phyloP scores from a whole-genome alignment of 306 rosid species.

The Oemleria cerasiformis region DNA sequence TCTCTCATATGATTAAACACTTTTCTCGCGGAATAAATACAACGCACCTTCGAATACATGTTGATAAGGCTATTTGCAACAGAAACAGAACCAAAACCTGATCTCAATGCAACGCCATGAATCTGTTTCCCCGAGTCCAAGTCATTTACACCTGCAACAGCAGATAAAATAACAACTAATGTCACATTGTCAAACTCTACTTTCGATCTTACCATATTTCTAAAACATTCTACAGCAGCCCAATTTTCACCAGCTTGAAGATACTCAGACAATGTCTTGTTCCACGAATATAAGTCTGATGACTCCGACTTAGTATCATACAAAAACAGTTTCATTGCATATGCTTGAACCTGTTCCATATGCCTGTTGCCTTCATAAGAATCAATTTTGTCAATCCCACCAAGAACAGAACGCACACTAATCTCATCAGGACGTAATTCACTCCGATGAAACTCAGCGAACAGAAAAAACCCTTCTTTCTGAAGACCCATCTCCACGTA shows the following conservation, averaged over 20 bases:
- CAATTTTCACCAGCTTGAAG: slow-evolving; percentile 46
- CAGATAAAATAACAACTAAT: slow-evolving; percentile 49
- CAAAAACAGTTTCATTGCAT: slow-evolving; percentile 41
- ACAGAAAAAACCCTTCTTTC: slow-evolving; percentile 45
- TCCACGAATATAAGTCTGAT: slow-evolving; percentile 48
- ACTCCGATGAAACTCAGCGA: slow-evolving; percentile 54
- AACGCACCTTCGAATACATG: slow-evolving; percentile 62
- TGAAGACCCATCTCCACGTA: slow-evolving; percentile 48
- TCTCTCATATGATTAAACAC: slow-evolving; percentile 52
- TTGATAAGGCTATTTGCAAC: slow-evolving; percentile 69
- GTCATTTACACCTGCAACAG: slow-evolving; percentile 33
- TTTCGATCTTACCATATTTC: slow-evolving; percentile 39
- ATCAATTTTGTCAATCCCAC: slow-evolving; percentile 31
- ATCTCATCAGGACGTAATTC: slow-evolving; percentile 51
- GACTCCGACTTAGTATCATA: slow-evolving; percentile 21
- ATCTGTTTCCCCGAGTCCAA: slow-evolving; percentile 61
- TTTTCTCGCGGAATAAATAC: slow-evolving; percentile 34
- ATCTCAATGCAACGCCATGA: slow-evolving; percentile 50
- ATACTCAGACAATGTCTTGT: slow-evolving; percentile 51
- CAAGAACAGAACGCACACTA: slow-evolving; percentile 45
- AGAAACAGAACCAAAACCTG: slow-evolving; percentile 37
- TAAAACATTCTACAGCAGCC: slow-evolving; percentile 53
- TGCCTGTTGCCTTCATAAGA: slow-evolving; percentile 36
- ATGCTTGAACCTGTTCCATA: slow-evolving; percentile 63
- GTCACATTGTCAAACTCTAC: slow-evolving; percentile 50